These are phyloP conservation scores for Myxozyma monticola DNA, from an alignment of 805 yeast species.

Conservation along the genomic window DNA sequence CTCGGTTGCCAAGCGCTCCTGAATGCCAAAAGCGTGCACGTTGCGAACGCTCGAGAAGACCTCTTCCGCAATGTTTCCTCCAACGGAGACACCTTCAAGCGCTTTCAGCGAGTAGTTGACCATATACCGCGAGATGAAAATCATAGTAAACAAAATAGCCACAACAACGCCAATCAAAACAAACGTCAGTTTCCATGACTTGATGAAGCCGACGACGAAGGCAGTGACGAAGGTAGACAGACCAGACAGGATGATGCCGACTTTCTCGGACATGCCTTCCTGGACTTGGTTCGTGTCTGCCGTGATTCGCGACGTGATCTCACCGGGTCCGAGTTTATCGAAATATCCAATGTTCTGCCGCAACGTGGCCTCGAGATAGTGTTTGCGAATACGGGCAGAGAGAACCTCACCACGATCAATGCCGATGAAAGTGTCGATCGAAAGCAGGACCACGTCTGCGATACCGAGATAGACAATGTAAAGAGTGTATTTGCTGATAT, in stretches of 20 bases:
- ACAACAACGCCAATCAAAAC: constrained; percentile 40
- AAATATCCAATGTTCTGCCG: constrained; percentile 46
- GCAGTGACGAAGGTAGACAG: constrained; percentile 45
- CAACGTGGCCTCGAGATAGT: constrained; percentile 41
- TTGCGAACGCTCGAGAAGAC: constrained; percentile 44
- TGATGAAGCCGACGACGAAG: constrained; percentile 41
- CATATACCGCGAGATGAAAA: constrained; percentile 37
- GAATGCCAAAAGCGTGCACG: constrained; percentile 45
- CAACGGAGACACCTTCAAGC: constrained; percentile 22
- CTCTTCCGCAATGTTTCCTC: constrained; percentile 44
- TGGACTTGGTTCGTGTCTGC: constrained; percentile 45
- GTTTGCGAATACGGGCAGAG: constrained; percentile 43
- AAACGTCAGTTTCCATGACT: constrained; percentile 43
- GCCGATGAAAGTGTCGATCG: constrained; percentile 39
- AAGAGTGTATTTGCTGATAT: constrained; percentile 40
- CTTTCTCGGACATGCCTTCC: constrained; percentile 46
- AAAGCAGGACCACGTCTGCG: constrained; percentile 32
- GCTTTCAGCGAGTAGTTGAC: constrained; percentile 14
- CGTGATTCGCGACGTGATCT: constrained; percentile 46
- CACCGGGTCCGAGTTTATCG: constrained; percentile 47
- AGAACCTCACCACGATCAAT: constrained; percentile 45
- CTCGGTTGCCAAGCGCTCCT: constrained; percentile 39
- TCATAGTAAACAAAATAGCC: constrained; percentile 38
- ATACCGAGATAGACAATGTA: constrained; percentile 46
- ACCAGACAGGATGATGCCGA: constrained; percentile 42